phyloP scores from a whole-genome alignment of 192 early-diverging fungal genomes.

The Podochytrium sp. region DNA sequence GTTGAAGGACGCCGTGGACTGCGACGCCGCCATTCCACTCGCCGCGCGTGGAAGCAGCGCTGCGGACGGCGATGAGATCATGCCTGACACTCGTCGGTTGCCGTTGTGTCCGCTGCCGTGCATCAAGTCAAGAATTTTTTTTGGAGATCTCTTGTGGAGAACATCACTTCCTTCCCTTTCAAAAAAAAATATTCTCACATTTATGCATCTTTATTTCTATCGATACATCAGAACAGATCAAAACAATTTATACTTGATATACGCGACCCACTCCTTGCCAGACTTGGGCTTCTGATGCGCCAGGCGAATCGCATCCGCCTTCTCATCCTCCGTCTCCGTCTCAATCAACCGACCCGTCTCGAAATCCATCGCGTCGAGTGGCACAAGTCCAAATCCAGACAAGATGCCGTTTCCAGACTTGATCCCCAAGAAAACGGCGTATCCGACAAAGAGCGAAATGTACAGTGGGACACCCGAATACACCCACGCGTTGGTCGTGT shows the following conservation, averaged over 20 bases:
- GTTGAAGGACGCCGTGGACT: background rate
- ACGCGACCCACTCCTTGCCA: conserved; percentile 1
- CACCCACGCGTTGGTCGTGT: conserved; percentile 1
- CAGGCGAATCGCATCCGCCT: background rate
- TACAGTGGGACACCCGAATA: conserved; percentile 21
- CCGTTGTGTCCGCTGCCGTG: no score
- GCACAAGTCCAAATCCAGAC: conserved; percentile 10
- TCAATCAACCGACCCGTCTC: conserved; percentile 13
- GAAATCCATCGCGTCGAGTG: conserved; percentile 21
- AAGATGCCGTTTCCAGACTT: conserved; percentile 5
- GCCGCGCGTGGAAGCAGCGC: background rate
- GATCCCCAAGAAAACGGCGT: background rate
- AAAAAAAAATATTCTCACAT: no score
- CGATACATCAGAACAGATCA: no score
- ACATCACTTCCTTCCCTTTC: background rate
- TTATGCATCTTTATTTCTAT: no score
- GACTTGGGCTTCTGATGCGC: conserved; percentile 10
- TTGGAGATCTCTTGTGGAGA: background rate
- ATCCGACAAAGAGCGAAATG: conserved; percentile 9
- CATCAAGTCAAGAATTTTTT: no score
- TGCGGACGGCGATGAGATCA: background rate
- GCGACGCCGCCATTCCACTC: background rate
- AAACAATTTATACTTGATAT: conserved; percentile 12
- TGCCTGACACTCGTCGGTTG: background rate
- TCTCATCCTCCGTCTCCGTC: background rate